phyloP scores from a whole-genome alignment of 2,329 filamentous ascomycete genomes.

The Huntiella moniliformis region DNA sequence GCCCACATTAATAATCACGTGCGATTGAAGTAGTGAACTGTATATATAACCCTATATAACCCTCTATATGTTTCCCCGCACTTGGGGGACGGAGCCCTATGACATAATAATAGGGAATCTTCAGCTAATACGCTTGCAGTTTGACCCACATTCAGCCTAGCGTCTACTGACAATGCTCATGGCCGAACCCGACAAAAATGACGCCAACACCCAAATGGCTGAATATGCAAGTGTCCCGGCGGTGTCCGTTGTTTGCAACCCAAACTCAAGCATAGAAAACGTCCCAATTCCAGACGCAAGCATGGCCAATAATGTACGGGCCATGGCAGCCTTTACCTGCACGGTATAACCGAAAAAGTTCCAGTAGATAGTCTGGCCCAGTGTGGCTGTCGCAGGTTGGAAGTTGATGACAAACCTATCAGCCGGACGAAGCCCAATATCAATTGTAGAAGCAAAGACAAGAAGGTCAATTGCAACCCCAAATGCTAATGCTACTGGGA shows the following conservation, averaged over 20 bases:
- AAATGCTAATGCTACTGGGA: conserved; percentile 38
- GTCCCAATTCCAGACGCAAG: conserved; percentile 38
- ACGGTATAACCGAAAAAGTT: conserved; percentile 53
- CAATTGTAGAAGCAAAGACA: conserved; percentile 53
- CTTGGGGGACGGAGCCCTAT: too few species aligned
- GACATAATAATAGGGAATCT: too few species aligned
- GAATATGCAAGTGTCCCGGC: conserved; percentile 56
- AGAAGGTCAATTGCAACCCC: conserved; percentile 58
- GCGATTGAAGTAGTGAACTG: too few species aligned
- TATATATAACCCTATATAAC: too few species aligned
- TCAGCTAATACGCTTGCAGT: too few species aligned
- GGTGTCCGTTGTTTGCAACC: conserved; percentile 50
- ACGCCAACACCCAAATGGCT: conserved; percentile 52
- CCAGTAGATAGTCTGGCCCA: conserved; percentile 51
- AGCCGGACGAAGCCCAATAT: conserved; percentile 28
- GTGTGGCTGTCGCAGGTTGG: conserved; percentile 42
- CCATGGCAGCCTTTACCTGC: conserved; percentile 43
- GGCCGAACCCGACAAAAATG: conserved; percentile 36
- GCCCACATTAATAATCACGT: too few species aligned
- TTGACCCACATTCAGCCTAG: too few species aligned
- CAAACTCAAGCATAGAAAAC: conserved; percentile 45
- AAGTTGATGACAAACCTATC: conserved; percentile 35
- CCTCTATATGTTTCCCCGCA: too few species aligned
- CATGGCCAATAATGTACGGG: conserved; percentile 42
- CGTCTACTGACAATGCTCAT: too few species aligned